These are phyloP conservation scores for barrel medic (Medicago truncatula) DNA, from an alignment of 306 rosid genomes.

Conservation along the genomic window MtrunA17r5.0-ANR NC_053046.1:14161001-14161500, in stretches of 20 bases:
- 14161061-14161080: too few species aligned
- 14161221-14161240: neutral
- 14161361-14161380: slow-evolving; percentile 41
- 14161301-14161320: slow-evolving; percentile 31
- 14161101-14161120: neutral
- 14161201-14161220: slow-evolving; percentile 28
- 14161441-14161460: neutral
- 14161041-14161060: too few species aligned
- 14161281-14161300: slow-evolving; percentile 31
- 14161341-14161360: neutral
- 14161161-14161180: neutral
- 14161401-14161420: slow-evolving; percentile 6
- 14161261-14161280: slow-evolving; percentile 11
- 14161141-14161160: too few species aligned
- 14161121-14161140: neutral
- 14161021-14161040: too few species aligned
- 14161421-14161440: slow-evolving; percentile 27
- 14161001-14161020: too few species aligned
- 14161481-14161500: neutral
- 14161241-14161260: neutral
- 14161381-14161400: slow-evolving; percentile 25
- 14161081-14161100: too few species aligned
- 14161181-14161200: slow-evolving; percentile 9
- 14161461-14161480: neutral
- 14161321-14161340: slow-evolving; percentile 28